Evolutionary conservation across 495 filamentous ascomycete species (phyloP), one percentile per base, ranked within the genome.

Genomic region (Penicillium antarcticum): DNA sequence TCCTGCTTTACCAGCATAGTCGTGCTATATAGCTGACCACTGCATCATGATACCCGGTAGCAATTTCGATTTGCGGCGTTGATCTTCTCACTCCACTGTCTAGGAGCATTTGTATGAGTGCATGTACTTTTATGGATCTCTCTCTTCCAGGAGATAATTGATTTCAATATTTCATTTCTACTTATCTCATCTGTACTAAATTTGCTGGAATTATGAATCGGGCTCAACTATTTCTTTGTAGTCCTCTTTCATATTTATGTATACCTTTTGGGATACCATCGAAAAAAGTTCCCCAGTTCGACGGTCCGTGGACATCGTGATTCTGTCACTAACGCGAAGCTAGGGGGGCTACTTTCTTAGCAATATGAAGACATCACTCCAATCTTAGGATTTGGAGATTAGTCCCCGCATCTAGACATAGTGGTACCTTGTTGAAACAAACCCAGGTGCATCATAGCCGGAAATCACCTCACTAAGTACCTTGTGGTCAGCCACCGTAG

Each of bases 31-130:
- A 16, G 40, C 21, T 24, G 49, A 53, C 50, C 32, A 26, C 46
- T 54, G 48, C 54, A 61, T 42, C 31, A 54, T 61, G 60, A 63
- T 63, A 63, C 60, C 60, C 60, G 48, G 52, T 34, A 46, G 33
- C 51, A 40, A 42, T 36, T 53, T 56, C 19, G 41, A 51, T 56
- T 36, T 50, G 26, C 34, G 56, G 59, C 56, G 52, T 56, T 62
- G 7, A 23, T 41, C 26, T 50, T 24, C 33, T 10, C 14, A 11
- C 24, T 29, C 14, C 17, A 17, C 9, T 16, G 32, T 34, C 38
- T 26, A 17, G 9, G 23, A 29, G 9, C 24, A n/a, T n/a, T 35
- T 43, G 12, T 47, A 51, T 33, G 34, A 32, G 29, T 41, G 44
- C 37, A 23, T 57, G 49, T 57, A 57, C 19, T 53, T 45, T 23